Conservation (phyloP, 2,329 filamentous ascomycete genomes). For the Cercospora zeae-maydis region DNA sequence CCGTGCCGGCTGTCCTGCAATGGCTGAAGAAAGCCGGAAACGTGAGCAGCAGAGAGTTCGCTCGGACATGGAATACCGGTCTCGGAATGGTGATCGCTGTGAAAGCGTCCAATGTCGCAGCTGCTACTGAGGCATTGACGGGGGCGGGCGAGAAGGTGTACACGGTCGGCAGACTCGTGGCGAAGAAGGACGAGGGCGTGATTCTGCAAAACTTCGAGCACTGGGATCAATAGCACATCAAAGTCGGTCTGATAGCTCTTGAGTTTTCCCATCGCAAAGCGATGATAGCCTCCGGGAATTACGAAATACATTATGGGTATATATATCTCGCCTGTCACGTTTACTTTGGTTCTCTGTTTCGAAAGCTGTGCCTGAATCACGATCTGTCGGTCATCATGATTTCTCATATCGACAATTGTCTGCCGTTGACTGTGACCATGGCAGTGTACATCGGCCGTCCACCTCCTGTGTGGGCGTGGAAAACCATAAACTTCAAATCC, state of each 20-base stretch:
- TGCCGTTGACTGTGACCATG: constrained; percentile 3
- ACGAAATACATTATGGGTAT: background rate
- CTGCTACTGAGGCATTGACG: constrained; percentile 59
- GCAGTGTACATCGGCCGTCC: constrained; percentile 27
- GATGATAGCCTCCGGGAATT: background rate
- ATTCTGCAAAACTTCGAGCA: constrained; percentile 57
- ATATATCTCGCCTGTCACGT: background rate
- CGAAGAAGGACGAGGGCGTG: constrained; percentile 57
- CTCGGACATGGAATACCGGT: constrained; percentile 89
- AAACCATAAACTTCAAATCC: constrained; percentile 33
- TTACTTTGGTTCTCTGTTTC: background rate
- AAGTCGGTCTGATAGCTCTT: background rate
- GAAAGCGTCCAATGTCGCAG: constrained; percentile 58
- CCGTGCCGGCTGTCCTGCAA: constrained; percentile 72
- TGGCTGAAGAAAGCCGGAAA: constrained; percentile 78
- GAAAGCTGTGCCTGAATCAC: background rate
- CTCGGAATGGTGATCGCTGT: constrained; percentile 92
- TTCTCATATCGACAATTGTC: constrained; percentile 3
- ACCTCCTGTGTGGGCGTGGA: constrained; percentile 32
- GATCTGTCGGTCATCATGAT: no score
- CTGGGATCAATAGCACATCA: constrained; percentile 22
- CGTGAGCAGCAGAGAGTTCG: constrained; percentile 75
- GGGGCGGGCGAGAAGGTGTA: constrained; percentile 72
- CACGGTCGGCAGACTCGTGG: constrained; percentile 67
- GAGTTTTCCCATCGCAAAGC: background rate